Evolutionary conservation across 2,329 filamentous ascomycete species (phyloP).

Genomic region (Xylariaceae sp.): DNA sequence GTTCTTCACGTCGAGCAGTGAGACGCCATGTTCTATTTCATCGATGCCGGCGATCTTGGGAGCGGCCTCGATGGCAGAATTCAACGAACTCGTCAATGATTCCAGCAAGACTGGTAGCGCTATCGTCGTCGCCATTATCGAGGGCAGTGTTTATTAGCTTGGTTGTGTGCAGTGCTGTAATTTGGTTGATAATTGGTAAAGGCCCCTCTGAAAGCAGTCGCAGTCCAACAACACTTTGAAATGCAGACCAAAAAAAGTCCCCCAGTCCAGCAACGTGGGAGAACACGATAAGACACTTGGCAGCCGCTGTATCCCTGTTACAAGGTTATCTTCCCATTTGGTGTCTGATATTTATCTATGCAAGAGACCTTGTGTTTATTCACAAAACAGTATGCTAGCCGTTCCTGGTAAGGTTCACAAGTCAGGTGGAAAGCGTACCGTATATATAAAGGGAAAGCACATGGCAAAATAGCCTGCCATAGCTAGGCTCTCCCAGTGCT

Average conservation of each 20-base stretch:
- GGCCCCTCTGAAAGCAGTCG: constrained; percentile 1
- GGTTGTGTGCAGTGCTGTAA: not conserved
- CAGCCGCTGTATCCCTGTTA: not conserved
- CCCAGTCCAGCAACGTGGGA: not conserved
- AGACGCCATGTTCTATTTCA: constrained; percentile 81
- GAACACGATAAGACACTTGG: constrained; percentile 6
- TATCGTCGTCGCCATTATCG: constrained; percentile 43
- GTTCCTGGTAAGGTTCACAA: too few species aligned
- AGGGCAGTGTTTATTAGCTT: too few species aligned
- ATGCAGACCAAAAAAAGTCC: not conserved
- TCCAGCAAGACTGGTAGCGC: constrained; percentile 47
- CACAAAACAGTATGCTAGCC: too few species aligned
- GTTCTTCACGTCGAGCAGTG: constrained; percentile 91
- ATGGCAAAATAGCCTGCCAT: too few species aligned
- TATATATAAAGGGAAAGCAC: too few species aligned
- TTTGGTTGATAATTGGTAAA: not conserved
- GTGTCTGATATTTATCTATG: too few species aligned
- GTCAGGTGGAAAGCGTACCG: too few species aligned
- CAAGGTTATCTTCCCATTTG: too few species aligned
- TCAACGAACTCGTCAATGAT: constrained; percentile 53
- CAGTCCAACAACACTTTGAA: not conserved
- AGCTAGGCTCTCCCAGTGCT: too few species aligned
- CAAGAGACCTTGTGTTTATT: too few species aligned
- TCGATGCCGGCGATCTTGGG: constrained; percentile 58
- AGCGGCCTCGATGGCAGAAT: constrained; percentile 61